Evolutionary conservation across 768 basidiomycete genomes (phyloP), one percentile per base, ranked within the genome.

Genomic region (Rickenella mellea): DNA sequence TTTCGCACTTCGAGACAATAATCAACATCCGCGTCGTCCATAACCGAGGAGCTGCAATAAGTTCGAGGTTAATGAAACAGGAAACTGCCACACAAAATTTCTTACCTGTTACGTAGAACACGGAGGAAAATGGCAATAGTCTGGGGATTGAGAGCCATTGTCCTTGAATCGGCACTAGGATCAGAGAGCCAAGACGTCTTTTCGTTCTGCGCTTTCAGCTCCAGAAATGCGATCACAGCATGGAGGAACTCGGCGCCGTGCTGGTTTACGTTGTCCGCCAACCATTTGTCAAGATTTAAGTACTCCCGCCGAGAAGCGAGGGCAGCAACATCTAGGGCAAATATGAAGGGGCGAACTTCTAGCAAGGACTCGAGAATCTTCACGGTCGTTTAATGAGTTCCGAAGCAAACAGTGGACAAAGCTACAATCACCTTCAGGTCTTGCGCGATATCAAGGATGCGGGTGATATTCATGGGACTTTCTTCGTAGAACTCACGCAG

Each of bases 231-330:
- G 44, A 98, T 79, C 48, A 93, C 78, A 6, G 88, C 79, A 44
- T 83, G 80, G 26, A 96, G 71, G 56, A 98, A 96, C 48, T 89
- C 87, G 22, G 73, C 73, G 6, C 89, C 90, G 48, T 93, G 86
- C 37, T 72, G 67, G 17, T 78, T 68, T 15, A 93, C 85, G 53
- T 91, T 85, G 58, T 90, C 87, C 11, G 85, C 80, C 12, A 98
- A 70, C 93, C 94, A 99, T 62, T 94, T 93, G 64, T 96, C 93
- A 33, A 99, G 70, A 54, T 99, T 92, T 53, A 98, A 69, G 55
- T 92, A 89, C 60, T 97, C 94, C 51, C 91, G 70, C 30, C 91
- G 81, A 27, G 89, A 91, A 10, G 96, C 94, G 31, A 96, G 66
- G 4, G 92, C 85, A 19, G 96, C 96, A 39, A 97, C 83, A 59